phyloP scores from a whole-genome alignment of 129 eudicot genomes.

The Escallonia herrerae region DNA sequence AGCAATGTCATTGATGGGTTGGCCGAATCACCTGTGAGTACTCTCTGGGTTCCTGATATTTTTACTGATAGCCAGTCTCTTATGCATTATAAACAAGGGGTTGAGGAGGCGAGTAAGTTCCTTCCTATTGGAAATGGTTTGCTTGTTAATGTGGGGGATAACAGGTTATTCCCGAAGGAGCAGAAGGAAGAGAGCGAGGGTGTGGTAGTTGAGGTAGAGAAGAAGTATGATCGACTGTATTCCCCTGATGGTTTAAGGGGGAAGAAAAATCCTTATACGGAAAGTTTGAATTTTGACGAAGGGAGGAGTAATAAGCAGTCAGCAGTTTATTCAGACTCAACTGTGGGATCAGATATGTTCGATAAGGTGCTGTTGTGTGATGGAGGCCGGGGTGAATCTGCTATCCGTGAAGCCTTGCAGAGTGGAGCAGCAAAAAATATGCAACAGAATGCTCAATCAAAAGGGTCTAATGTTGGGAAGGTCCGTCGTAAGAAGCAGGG shows the following conservation, averaged over 20 bases:
- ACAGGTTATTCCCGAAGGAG: slow-evolving; percentile 10
- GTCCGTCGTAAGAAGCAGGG: slow-evolving; percentile 51
- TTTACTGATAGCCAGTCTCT: slow-evolving; percentile 42
- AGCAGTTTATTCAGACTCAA: slow-evolving; percentile 46
- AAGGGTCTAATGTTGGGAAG: slow-evolving; percentile 35
- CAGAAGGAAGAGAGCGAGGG: slow-evolving; percentile 7
- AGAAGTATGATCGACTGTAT: slow-evolving; percentile 11
- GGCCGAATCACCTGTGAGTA: slow-evolving; percentile 67
- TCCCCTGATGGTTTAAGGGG: slow-evolving; percentile 34
- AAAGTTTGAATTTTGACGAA: slow-evolving; percentile 27
- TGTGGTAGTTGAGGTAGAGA: slow-evolving; percentile 23
- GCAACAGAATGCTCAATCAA: slow-evolving; percentile 29
- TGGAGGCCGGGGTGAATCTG: slow-evolving; percentile 31
- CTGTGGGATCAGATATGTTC: slow-evolving; percentile 54
- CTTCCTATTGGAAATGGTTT: slow-evolving; percentile 33
- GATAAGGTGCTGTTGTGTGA: slow-evolving; percentile 60
- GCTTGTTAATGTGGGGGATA: slow-evolving; percentile 15
- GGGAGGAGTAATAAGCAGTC: slow-evolving; percentile 52
- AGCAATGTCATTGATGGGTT: slow-evolving; percentile 37
- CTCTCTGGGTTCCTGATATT: slow-evolving; percentile 47
- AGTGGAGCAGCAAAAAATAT: slow-evolving; percentile 24
- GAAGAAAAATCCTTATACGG: slow-evolving; percentile 31
- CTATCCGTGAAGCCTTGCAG: slow-evolving; percentile 41
- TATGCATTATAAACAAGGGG: slow-evolving; percentile 42
- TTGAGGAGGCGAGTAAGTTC: slow-evolving; percentile 50